These are phyloP conservation scores for Acanthamoeba royreba DNA, from an alignment of 208 protist species.

Conservation along the genomic window DNA sequence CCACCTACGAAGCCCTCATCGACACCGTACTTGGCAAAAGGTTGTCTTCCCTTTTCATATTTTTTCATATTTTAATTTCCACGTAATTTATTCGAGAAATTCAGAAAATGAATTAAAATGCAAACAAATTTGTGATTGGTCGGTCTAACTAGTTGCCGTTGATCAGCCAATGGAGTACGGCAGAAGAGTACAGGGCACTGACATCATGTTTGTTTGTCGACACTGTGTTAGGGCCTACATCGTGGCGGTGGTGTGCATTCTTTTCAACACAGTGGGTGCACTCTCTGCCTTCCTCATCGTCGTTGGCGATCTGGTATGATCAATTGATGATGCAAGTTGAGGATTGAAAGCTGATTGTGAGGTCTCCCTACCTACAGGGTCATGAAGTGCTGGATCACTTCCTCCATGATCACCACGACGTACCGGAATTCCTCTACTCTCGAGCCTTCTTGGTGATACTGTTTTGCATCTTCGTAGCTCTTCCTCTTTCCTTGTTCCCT, in stretches of 20 bases:
- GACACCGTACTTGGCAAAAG: neutral
- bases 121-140: neutral
- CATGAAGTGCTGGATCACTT: neutral
- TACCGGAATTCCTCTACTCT: neutral
- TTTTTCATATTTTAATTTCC: neutral
- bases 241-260: neutral
- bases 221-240: neutral
- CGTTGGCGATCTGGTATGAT: slow-evolving; percentile 24
- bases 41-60: neutral
- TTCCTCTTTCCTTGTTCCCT: slow-evolving; percentile 17
- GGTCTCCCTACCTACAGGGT: neutral
- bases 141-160: too few relatives aligned
- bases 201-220: neutral
- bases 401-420: neutral
- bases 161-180: too few relatives aligned
- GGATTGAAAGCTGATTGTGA: neutral
- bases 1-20: slow-evolving; percentile 39
- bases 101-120: too few relatives aligned
- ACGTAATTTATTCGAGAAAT: neutral
- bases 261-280: neutral
- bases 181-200: too few relatives aligned
- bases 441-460: slow-evolving; percentile 18
- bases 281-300: slow-evolving; percentile 36
- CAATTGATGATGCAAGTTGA: neutral
- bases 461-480: neutral